Conservation (phyloP, 2,329 filamentous ascomycete species). For the Diaporthe citri region DNA sequence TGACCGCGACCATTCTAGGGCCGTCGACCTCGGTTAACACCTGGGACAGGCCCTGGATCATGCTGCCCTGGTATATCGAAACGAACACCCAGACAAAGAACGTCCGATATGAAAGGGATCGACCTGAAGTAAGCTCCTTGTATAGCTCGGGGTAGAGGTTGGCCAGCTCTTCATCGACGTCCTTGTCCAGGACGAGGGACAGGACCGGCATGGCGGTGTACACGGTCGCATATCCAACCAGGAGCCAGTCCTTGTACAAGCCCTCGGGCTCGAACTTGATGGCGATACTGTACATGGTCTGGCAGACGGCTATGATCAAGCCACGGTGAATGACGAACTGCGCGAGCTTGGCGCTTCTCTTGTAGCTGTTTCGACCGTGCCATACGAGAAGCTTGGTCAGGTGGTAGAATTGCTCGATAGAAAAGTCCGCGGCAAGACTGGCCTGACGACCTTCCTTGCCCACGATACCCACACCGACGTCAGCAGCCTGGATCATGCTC, state of each 20-base stretch:
- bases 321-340: slow-evolving; percentile 99
- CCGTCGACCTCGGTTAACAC: slow-evolving; percentile 84
- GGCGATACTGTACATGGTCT: slow-evolving; percentile 97
- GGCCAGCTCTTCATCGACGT: slow-evolving; percentile 93
- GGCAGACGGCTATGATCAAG: slow-evolving; percentile 93
- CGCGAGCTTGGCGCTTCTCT: slow-evolving; percentile 92
- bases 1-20: slow-evolving; percentile 85
- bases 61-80: slow-evolving; percentile 92
- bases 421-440: slow-evolving; percentile 95
- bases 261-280: slow-evolving; percentile 93
- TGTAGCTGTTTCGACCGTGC: slow-evolving; percentile 98
- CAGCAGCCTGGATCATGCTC: slow-evolving; percentile 98
- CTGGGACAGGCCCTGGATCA: slow-evolving; percentile 96
- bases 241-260: slow-evolving; percentile 94
- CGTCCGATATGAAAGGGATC: slow-evolving; percentile 88
- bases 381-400: slow-evolving; percentile 97
- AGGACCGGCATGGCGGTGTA: slow-evolving; percentile 96
- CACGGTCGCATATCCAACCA: slow-evolving; percentile 95
- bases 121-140: slow-evolving; percentile 93
- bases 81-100: slow-evolving; percentile 98
- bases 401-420: slow-evolving; percentile 94
- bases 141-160: slow-evolving; percentile 98
- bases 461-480: slow-evolving; percentile 97
- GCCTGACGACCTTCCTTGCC: slow-evolving; percentile 98
- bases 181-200: slow-evolving; percentile 91